Conservation (phyloP, 2,329 filamentous ascomycete species). For the Tolypocladium paradoxum region DNA sequence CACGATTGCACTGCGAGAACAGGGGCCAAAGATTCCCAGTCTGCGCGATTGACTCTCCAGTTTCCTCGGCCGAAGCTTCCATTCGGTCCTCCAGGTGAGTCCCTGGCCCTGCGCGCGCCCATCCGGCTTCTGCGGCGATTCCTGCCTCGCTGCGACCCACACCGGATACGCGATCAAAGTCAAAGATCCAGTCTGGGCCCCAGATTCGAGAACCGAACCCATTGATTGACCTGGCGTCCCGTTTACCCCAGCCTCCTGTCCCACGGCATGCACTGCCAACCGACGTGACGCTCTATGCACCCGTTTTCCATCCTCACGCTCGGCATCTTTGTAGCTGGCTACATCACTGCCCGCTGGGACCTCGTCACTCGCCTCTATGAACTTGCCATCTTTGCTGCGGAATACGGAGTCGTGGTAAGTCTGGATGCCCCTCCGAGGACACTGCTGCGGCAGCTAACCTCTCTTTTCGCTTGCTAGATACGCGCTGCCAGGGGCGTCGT, state of each 20-base stretch:
- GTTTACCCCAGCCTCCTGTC: neutral
- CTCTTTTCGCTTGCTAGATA: constrained; percentile 38
- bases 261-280: constrained; percentile 32
- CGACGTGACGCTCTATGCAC: constrained; percentile 66
- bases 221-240: neutral
- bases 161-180: neutral
- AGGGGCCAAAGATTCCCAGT: neutral
- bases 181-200: neutral
- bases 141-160: neutral
- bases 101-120: neutral
- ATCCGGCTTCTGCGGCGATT: neutral
- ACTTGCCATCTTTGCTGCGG: constrained; percentile 93
- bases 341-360: constrained; percentile 98
- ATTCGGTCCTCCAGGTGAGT: neutral
- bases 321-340: constrained; percentile 98
- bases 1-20: neutral
- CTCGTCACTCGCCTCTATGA: constrained; percentile 95
- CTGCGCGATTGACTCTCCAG: neutral
- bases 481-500: constrained; percentile 79
- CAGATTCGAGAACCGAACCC: neutral
- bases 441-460: neutral
- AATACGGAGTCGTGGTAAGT: constrained; percentile 91
- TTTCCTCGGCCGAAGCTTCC: neutral
- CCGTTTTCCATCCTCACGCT: constrained; percentile 92
- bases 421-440: neutral